Base-by-base conservation (phyloP, 73 alveolate species). In the Paramecium sonneborni region DNA sequence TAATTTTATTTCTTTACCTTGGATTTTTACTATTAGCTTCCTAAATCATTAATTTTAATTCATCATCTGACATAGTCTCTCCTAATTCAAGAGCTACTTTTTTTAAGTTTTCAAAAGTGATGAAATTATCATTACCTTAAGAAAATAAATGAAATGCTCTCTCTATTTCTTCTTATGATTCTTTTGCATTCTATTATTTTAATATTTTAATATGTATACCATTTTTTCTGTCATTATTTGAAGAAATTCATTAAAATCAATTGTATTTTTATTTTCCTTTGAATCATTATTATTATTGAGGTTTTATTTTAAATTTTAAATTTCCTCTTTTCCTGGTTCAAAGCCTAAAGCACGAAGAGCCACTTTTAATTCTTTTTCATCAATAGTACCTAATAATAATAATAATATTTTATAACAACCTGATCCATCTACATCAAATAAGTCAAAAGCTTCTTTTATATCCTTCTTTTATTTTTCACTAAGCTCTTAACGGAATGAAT, bases 1-100 rank as follows among this genome's bases (percentile, higher is more conserved):
- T 18, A 58, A n/a, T 23, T 14, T 11, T 39, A 4, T 11, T 1
- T 6, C 0, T 34, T 39, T 88, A 88, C 94, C 58, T 88, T 20
- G 94, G 56, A 10, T 76, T 57, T 43, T 88, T 88, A 46, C 44
- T 62, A 62, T 88, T 88, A 20, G 99, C 99, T 93, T 96, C 98
- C 48, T 92, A 93, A 92, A 97, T 93, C 99, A 97, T 97, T 86
- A 96, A 97, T 82, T 96, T 96, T 38, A 97, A 87, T 92, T 97
- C 99, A 92, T 97, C 99, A 90, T 97, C 99, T 82, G 97, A 96
- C 98, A 97, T 95, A 11, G 95, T 96, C 85, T 97, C 99, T 21
- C 98, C 98, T 84, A 97, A 88, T 93, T 97, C 99, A 38, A 92
- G 86, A 8, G 99, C 98, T 10, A 97, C 96, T 92, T 96, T 93